Base-by-base conservation (phyloP, 352 stramenopile species). In the Thraustochytrium sp. region DNA sequence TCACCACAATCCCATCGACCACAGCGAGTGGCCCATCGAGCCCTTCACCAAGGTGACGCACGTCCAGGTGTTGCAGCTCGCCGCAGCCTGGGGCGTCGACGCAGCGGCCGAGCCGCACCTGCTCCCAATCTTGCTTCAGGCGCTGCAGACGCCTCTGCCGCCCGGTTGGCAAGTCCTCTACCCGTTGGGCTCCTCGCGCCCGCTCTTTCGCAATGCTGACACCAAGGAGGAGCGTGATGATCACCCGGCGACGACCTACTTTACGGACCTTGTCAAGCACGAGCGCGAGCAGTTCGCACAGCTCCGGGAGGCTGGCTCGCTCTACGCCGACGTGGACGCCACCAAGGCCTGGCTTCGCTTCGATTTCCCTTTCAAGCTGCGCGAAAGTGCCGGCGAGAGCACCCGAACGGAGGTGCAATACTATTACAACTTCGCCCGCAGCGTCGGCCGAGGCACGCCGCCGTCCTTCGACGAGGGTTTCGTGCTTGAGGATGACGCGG, bases 161-260 rank as follows among this genome's bases (percentile, higher is more conserved):
- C n/a, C 40, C 26, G 74, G 36, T 1, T 82, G 74, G 74, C 37
- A 82, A 34, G 48, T 80, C 8, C 31, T 64, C 21, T 8, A 55
- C 18, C 37, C 40, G 11, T 16, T 63, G 4, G 26, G 46, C 9
- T 61, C 42, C 5, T 18, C 8, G 48, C 34, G 53, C 3, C 31
- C 68, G 0, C n/a, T 80, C 31, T 82, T 82, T 51, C 42, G 53
- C n/a, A 46, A 82, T 26, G 31, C 36, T 11, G 74, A 68, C 34
- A 76, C 49, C 3, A 54, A 73, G 31, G 51, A 76, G n/a, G 38
- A 73, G 31, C 26, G 23, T 4, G 51, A 48, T 2, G 53, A 76
- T 18, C 74, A 82, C 34, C 74, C 74, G n/a, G 74, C 49, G 3
- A 82, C 74, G 11, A 18, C 13, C 16, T 82, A 82, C 42, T 82